These are phyloP conservation scores for Acer campestre DNA, from an alignment of 345 rosid genomes.

Conservation along the genomic window DNA sequence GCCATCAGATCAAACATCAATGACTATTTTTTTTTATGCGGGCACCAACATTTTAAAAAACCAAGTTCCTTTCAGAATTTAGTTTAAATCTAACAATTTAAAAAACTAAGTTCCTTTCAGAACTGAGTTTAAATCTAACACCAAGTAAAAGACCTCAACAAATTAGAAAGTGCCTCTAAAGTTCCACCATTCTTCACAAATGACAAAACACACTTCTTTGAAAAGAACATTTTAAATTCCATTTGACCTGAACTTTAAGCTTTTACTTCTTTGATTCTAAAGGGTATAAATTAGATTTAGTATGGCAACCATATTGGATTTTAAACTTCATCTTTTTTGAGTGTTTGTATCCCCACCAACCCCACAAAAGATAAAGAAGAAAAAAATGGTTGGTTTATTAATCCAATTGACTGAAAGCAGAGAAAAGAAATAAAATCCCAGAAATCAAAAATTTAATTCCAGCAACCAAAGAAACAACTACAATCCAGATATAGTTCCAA, in stretches of 20 bases:
- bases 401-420: neutral
- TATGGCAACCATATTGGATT: neutral
- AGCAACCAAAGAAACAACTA: conserved; percentile 4
- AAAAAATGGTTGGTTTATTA: neutral
- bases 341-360: neutral
- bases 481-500: neutral
- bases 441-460: neutral
- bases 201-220: neutral
- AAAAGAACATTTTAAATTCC: neutral
- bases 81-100: neutral
- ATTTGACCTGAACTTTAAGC: neutral
- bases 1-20: neutral
- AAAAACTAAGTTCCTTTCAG: neutral
- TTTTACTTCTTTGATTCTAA: neutral
- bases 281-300: neutral
- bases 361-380: too few species aligned
- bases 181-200: neutral
- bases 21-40: neutral
- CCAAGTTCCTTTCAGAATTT: neutral
- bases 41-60: neutral
- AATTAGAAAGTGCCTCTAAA: neutral
- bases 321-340: neutral
- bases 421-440: neutral
- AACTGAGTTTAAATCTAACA: neutral
- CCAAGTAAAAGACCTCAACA: neutral